Percentiles rank a stretch among this genome's conserved stretches.
These are phyloP conservation scores for Metschnikowia cerradonensis DNA, from an alignment of 805 yeast genomes.

Conservation along the genomic window DNA sequence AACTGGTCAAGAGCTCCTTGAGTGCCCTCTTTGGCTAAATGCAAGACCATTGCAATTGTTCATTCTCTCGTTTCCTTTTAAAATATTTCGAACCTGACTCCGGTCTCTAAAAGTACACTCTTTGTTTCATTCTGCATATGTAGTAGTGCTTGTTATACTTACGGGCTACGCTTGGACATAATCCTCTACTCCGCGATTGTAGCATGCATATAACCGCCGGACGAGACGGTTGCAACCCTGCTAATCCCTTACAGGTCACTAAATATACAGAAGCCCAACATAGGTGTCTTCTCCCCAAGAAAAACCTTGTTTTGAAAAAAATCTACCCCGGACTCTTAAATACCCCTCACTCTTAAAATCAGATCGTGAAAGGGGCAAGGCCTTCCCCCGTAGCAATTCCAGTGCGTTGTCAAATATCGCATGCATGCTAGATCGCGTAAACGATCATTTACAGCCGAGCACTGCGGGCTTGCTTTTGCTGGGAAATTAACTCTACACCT, in stretches of 20 bases:
- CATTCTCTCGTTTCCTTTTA: background rate
- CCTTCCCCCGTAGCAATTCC: background rate
- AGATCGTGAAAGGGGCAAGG: background rate
- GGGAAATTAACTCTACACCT: background rate
- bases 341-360: background rate
- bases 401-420: background rate
- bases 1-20: slow-evolving; percentile 15
- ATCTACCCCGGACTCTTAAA: background rate
- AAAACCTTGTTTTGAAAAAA: too few species aligned
- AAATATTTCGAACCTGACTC: background rate
- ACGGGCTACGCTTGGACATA: background rate
- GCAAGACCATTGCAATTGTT: background rate
- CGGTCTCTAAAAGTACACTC: background rate
- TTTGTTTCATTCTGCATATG: background rate
- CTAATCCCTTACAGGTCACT: background rate
- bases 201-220: background rate
- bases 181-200: background rate
- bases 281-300: too few species aligned
- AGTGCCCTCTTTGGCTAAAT: slow-evolving; percentile 9
- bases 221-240: background rate
- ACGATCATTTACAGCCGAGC: background rate
- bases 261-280: background rate
- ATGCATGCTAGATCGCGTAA: background rate
- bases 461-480: slow-evolving; percentile 1
- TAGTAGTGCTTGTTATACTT: background rate